These are phyloP conservation scores for Cercospora nicotianae DNA, from an alignment of 2,329 filamentous ascomycete genomes.

Conservation along the genomic window DNA sequence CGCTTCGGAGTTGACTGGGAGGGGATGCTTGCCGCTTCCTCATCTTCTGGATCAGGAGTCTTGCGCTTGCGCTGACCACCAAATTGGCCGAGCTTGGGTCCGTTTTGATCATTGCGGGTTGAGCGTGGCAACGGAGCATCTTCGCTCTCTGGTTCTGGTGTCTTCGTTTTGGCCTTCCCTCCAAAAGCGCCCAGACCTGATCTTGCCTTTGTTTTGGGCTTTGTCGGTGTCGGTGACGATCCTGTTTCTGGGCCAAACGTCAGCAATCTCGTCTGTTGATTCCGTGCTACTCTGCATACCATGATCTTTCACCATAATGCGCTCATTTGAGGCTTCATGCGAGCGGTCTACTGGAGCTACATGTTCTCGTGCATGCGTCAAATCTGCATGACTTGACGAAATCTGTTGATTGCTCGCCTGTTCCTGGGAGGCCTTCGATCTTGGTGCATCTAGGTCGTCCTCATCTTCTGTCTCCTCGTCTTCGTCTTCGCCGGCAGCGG, in stretches of 20 bases:
- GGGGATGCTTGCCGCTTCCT: not conserved
- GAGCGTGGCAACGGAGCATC: not conserved
- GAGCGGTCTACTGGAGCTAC: not conserved
- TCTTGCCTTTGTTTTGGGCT: too few species aligned
- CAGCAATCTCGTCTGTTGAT: not conserved
- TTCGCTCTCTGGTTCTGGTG: not conserved
- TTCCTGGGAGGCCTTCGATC: constrained; percentile 3
- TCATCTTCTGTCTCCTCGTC: constrained; percentile 45
- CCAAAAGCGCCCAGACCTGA: constrained; percentile 11
- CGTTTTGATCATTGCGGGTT: not conserved
- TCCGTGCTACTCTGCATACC: not conserved
- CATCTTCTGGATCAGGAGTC: not conserved
- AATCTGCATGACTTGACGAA: not conserved
- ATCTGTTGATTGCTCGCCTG: not conserved
- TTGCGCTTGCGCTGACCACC: constrained; percentile 9
- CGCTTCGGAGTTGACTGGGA: not conserved
- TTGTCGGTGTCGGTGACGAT: not conserved
- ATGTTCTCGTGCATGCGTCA: not conserved
- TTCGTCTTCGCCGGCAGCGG: constrained; percentile 11
- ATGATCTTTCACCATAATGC: not conserved
- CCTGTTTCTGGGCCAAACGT: not conserved
- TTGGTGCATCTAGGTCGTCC: constrained; percentile 40
- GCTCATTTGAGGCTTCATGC: not conserved
- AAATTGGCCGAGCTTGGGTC: constrained; percentile 10
- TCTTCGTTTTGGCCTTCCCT: not conserved